Evolutionary conservation across 345 rosid species (phyloP).

Genomic region (Boechera retrofracta): DNA sequence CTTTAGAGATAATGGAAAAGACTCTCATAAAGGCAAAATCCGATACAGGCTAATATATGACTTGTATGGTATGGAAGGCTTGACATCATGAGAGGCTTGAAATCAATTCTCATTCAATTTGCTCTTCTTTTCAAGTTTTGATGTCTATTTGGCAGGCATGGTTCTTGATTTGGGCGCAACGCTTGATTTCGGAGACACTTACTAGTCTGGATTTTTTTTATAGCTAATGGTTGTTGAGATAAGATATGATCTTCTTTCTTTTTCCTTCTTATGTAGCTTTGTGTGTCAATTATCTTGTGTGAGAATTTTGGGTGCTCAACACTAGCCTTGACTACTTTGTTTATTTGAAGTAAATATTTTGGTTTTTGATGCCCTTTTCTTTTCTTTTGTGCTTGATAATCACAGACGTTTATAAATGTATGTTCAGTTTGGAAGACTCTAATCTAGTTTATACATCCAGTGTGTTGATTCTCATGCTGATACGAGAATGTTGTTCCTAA

Average conservation of each 20-base stretch:
- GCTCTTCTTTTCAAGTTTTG: background rate
- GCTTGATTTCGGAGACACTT: background rate
- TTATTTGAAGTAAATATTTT: no score
- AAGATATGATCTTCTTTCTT: background rate
- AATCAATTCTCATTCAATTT: constrained; percentile 56
- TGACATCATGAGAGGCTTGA: constrained; percentile 85
- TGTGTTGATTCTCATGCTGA: constrained; percentile 61
- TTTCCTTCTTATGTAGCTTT: background rate
- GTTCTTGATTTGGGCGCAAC: constrained; percentile 5
- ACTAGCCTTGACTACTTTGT: background rate
- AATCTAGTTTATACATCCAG: constrained; percentile 43
- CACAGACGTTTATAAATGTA: background rate
- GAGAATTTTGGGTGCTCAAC: constrained; percentile 4
- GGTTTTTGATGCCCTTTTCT: background rate
- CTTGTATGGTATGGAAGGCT: constrained; percentile 94
- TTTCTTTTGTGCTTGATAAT: background rate
- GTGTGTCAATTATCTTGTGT: background rate
- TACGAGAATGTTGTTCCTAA: constrained; percentile 50
- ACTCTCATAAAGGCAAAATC: no score
- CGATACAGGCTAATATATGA: constrained; percentile 70
- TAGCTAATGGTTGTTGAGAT: constrained; percentile 2
- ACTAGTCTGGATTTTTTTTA: background rate
- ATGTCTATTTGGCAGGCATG: background rate
- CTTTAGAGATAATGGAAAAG: no score
- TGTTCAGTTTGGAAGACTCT: background rate